A percentile compares a stretch with the other conserved stretches of the same genome.
phyloP scores from a whole-genome alignment of 139 green algal species.

The Picocystis salinarum region DNA sequence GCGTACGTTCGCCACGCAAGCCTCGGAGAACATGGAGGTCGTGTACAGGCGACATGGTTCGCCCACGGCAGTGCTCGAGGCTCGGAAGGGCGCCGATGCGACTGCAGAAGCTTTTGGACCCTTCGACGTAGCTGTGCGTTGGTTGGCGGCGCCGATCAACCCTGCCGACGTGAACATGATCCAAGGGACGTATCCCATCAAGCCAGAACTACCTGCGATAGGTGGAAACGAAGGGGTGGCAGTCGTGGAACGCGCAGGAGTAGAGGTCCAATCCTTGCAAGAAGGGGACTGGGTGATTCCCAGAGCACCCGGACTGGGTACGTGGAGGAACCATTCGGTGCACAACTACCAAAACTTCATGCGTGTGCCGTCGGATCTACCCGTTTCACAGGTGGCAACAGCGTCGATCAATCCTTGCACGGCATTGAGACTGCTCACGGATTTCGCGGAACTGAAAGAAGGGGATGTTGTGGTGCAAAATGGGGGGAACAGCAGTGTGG shows the following conservation, averaged over 20 bases:
- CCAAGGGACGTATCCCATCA: constrained; percentile 53
- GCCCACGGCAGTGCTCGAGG: too few relatives aligned
- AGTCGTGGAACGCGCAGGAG: constrained; percentile 26
- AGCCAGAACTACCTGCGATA: constrained; percentile 27
- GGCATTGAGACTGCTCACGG: constrained; percentile 54
- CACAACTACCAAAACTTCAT: constrained; percentile 23
- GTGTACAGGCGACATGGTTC: too few relatives aligned
- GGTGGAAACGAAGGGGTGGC: constrained; percentile 60
- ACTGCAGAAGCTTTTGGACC: too few relatives aligned
- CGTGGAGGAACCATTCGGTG: constrained; percentile 35
- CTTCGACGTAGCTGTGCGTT: too few relatives aligned
- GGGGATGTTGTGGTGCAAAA: constrained; percentile 83
- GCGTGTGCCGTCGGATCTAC: constrained; percentile 23
- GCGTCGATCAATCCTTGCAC: constrained; percentile 61
- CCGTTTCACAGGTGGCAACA: constrained; percentile 31
- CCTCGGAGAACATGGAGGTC: too few relatives aligned
- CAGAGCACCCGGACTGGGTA: constrained; percentile 34
- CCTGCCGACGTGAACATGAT: constrained; percentile 63
- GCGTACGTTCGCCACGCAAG: too few relatives aligned
- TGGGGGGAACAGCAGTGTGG: constrained; percentile 59
- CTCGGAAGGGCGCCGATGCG: too few relatives aligned
- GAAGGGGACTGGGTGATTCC: constrained; percentile 55
- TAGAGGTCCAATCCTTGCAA: constrained; percentile 13
- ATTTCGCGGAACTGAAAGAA: constrained; percentile 47
- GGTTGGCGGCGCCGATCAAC: constrained; percentile 40